phyloP scores from a whole-genome alignment of 164 flowering plant species.

The Vitis cinerea region DNA sequence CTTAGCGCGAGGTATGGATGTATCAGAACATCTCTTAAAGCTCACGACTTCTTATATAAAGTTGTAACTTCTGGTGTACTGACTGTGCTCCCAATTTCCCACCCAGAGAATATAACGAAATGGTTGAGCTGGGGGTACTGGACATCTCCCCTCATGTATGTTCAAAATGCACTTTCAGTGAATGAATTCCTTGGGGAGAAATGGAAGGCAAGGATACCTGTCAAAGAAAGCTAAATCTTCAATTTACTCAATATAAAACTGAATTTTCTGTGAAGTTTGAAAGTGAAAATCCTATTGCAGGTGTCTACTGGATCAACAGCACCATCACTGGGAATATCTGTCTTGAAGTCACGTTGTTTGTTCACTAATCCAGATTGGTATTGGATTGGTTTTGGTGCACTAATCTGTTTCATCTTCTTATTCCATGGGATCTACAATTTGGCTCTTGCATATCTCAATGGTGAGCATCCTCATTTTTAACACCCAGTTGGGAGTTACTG shows the following conservation, averaged over 20 bases:
- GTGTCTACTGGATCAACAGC: not conserved
- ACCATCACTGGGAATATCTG: constrained; percentile 22
- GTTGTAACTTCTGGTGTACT: too few relatives aligned
- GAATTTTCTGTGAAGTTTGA: not conserved
- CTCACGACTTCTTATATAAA: not conserved
- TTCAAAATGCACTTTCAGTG: constrained; percentile 15
- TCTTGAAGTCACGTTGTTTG: constrained; percentile 29
- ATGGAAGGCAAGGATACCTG: constrained; percentile 23
- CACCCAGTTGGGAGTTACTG: too few relatives aligned
- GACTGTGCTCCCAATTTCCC: not conserved
- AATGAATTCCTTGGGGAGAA: constrained; percentile 28
- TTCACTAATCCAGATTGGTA: constrained; percentile 37
- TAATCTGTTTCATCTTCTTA: constrained; percentile 32
- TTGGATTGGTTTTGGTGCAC: constrained; percentile 45
- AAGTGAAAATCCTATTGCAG: not conserved
- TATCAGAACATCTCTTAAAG: not conserved
- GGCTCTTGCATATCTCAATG: constrained; percentile 35
- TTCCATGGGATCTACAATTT: constrained; percentile 32
- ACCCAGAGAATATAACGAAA: constrained; percentile 12
- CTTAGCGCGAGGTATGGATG: constrained; percentile 38
- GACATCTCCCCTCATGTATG: constrained; percentile 21
- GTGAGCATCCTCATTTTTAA: constrained; percentile 22
- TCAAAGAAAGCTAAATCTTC: not conserved
- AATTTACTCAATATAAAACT: not conserved
- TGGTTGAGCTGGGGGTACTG: constrained; percentile 35